Percentiles rank a stretch among this genome's conserved stretches.
Evolutionary conservation across 1,284 basidiomycete genomes (phyloP).

Genomic region (Pseudozyma sp.): DNA sequence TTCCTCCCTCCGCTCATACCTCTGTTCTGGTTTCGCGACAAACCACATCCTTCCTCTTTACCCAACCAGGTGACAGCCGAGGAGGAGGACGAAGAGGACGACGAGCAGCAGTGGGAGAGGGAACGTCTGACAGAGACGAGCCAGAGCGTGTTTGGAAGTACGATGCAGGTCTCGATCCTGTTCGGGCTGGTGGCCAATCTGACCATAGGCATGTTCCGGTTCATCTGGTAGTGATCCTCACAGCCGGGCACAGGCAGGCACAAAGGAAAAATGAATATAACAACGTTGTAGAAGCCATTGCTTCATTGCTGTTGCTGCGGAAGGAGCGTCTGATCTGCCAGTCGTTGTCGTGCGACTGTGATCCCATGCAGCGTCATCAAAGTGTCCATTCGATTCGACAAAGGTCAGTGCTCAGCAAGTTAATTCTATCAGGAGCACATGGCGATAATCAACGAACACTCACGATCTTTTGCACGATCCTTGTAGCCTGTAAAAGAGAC

Average conservation of each 20-base stretch:
- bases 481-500: constrained; percentile 30
- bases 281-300: too few relatives aligned
- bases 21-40: constrained; percentile 40
- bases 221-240: constrained; percentile 32
- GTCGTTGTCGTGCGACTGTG: constrained; percentile 20
- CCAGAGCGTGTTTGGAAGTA: constrained; percentile 27
- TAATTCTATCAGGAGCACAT: too few relatives aligned
- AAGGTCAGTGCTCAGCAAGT: not conserved
- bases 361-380: too few relatives aligned
- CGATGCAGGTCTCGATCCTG: constrained; percentile 45
- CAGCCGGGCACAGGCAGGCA: too few relatives aligned
- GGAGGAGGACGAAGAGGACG: constrained; percentile 15
- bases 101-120: constrained; percentile 22
- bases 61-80: not conserved
- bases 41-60: constrained; percentile 24
- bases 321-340: constrained; percentile 11
- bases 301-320: too few relatives aligned
- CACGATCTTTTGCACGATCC: constrained; percentile 30
- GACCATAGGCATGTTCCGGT: constrained; percentile 36
- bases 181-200: constrained; percentile 39
- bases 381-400: not conserved
- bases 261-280: too few relatives aligned
- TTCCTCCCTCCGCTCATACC: constrained; percentile 32
- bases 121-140: constrained; percentile 8
- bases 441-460: constrained; percentile 5